phyloP scores from a whole-genome alignment of 78 protist species.

The Dictyostelium firmibasis region DNA sequence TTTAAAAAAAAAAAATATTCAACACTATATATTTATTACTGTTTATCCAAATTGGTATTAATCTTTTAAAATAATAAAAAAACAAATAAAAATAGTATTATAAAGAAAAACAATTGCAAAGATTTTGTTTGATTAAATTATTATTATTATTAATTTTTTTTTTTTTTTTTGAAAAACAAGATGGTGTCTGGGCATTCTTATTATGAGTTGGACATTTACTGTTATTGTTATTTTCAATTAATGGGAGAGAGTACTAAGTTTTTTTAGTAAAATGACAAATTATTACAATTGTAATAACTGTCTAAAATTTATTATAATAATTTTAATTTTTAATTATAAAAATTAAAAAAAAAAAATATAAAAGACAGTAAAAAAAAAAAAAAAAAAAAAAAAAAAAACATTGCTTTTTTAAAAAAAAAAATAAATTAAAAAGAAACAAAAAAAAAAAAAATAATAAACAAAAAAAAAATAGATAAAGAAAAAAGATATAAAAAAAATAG shows the following conservation, averaged over 20 bases:
- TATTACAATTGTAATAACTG: background rate
- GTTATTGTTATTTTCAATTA: background rate
- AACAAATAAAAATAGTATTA: background rate
- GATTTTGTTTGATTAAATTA: background rate
- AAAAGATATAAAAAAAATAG: background rate
- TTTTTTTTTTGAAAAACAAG: background rate
- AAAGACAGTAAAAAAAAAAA: background rate
- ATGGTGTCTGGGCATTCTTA: background rate
- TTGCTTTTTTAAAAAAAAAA: background rate
- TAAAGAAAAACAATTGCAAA: background rate
- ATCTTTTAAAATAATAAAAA: background rate
- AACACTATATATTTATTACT: background rate
- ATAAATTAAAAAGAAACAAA: background rate
- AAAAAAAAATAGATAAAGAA: background rate
- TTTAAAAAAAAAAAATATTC: too few species aligned
- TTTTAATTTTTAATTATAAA: background rate
- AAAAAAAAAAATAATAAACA: background rate
- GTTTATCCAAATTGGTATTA: background rate
- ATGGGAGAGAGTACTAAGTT: background rate
- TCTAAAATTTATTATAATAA: background rate
- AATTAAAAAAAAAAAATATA: background rate
- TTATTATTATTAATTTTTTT: background rate
- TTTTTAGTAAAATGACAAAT: background rate
- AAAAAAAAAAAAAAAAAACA: background rate
- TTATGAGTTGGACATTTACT: background rate